Base-by-base conservation (phyloP, 2,329 filamentous ascomycete genomes). In the Fusarium floridanum region DNA sequence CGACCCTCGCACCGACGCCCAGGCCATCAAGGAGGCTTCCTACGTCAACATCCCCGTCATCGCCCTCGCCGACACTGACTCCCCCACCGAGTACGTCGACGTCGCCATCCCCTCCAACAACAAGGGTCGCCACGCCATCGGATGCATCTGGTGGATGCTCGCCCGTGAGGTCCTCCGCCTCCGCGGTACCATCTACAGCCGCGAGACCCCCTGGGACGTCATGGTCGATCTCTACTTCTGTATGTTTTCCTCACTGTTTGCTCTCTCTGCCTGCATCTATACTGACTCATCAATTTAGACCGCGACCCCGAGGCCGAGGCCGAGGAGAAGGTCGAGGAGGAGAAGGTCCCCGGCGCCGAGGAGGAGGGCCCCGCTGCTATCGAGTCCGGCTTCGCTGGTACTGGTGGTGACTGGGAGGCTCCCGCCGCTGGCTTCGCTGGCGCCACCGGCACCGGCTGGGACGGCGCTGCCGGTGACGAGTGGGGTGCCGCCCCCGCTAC, bases 1-100 rank as follows among this genome's bases (percentile, higher is more conserved):
- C 89, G 97, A 99, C 88, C 97, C 97, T 83, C 96, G 97, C 88
- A 99, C 97, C 90, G 97, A 99, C 84, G 95, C 97, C 86, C 97
- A 99, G 92, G 97, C 97, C 84, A 99, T 99, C 93, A 98, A 98
- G 93, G 97, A 99, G 91, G 97, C 97, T 85, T 97, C 93, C 85
- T 99, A 99, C 89, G 97, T 99, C 90, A 99, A 99, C 93, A 98
- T 99, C 86, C 97, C 97, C 85, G 97, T 99, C 88, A 98, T 99
- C 84, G 97, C 95, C 83, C 95, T 99, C 81, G 97, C 94, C 90
- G 97, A 99, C 89, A 98, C 96, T 84, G 97, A 99, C 91, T 98
- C 97, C 74, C 97, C 97, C 83, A 98, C 97, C 87, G 96, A 99
- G 89, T 99, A 96, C 90, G 97, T 99, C 85, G 97, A 99, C 85